These are phyloP conservation scores for Goffeauzyma gilvescens DNA, from an alignment of 768 basidiomycete genomes.

Conservation along the genomic window DNA sequence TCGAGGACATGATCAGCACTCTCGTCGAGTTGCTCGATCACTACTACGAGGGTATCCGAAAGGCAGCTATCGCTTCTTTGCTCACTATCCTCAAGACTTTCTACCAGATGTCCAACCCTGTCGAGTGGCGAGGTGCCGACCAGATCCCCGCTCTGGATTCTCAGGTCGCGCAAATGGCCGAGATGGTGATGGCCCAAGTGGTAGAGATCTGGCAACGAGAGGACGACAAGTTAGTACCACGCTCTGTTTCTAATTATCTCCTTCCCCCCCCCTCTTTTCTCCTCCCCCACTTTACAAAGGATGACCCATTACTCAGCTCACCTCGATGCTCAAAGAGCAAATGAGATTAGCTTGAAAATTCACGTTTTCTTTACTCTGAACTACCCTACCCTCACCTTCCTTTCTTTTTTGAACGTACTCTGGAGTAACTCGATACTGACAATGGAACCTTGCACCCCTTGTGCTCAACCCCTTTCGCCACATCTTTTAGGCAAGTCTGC, in stretches of 20 bases:
- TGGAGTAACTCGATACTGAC: no score
- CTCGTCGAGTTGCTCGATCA: constrained; percentile 64
- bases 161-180: constrained; percentile 60
- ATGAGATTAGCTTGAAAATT: constrained; percentile 48
- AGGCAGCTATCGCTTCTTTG: constrained; percentile 70
- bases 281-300: constrained; percentile 20
- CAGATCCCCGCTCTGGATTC: constrained; percentile 33
- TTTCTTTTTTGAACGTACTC: no score
- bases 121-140: constrained; percentile 55
- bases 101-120: constrained; percentile 66
- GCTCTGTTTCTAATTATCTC: not conserved
- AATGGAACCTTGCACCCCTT: no score
- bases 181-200: constrained; percentile 51
- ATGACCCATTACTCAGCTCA: constrained; percentile 59
- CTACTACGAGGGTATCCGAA: constrained; percentile 95
- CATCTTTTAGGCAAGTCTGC: constrained; percentile 61
- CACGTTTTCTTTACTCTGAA: no score
- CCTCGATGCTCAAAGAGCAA: constrained; percentile 45
- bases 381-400: no score
- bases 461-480: no score
- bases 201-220: constrained; percentile 81
- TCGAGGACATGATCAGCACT: constrained; percentile 38
- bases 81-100: constrained; percentile 76
- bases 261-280: constrained; percentile 2
- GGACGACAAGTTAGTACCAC: constrained; percentile 72